Base-by-base conservation (phyloP, 306 rosid species). In the Ziziphus jujuba region DNA sequence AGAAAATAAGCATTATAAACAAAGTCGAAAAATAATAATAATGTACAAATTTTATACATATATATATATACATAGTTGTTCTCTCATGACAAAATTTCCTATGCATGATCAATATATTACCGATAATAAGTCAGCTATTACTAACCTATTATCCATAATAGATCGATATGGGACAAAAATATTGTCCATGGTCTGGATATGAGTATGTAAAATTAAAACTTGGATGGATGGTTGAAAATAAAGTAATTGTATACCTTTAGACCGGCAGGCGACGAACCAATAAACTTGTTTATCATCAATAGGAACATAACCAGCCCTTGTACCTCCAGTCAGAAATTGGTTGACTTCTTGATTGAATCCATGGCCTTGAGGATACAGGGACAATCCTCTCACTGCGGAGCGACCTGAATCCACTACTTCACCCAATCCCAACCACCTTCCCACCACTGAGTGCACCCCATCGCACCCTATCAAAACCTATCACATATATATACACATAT, bases 381-480 rank as follows among this genome's bases (percentile, higher is more conserved):
- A 65, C 59, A 65, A 57, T 13, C 55, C 66, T 48, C 77, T 71
- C 22, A 23, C 66, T 3, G 72, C 66, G 21, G 66, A 65, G 7
- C 77, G 65, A 16, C 77, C 72, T 3, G 72, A 73, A 65, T 35
- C 11, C 5, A 73, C 52, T 2, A 65, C 53, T 10, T 40, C 45
- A 2, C 9, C 4, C 10, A 72, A 52, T 64, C 77, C 72, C 66
- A 73, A 48, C 11, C 61, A 73, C 19, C 45, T 21, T 19, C 63
- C 61, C 43, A 73, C 72, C 54, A 48, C 31, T 17, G 72, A 73
- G 66, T 65, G 65, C 10, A 73, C 59, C 60, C 72, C 72, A 2
- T 64, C 72, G 49, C 77, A 73, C 20, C 77, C 72, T 34, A 73
- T 65, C 60, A 73, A 14, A 49, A 53, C 36, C 72, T 65, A 13